phyloP scores from a whole-genome alignment of 2,329 filamentous ascomycete species.

The Xylaria sp. region DNA sequence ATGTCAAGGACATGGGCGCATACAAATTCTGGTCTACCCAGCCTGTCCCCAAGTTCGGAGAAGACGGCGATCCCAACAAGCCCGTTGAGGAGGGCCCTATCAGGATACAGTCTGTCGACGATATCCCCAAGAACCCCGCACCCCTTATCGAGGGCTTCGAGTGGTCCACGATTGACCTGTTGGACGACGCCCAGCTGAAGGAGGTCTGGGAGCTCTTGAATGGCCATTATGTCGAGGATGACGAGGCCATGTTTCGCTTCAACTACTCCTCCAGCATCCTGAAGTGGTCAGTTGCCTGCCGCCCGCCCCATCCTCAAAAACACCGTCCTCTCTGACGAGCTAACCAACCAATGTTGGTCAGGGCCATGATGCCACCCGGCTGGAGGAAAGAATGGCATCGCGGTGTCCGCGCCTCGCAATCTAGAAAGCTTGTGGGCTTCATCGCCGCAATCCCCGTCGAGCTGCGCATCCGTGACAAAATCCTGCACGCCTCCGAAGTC shows the following conservation, averaged over 20 bases:
- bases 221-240: conserved; percentile 96
- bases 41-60: conserved; percentile 83
- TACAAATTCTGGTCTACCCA: conserved; percentile 99
- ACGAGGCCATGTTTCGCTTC: conserved; percentile 96
- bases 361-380: conserved; percentile 91
- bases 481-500: conserved; percentile 83
- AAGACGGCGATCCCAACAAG: conserved; percentile 53
- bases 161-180: conserved; percentile 90
- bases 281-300: conserved; percentile 67
- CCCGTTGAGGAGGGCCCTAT: conserved; percentile 78
- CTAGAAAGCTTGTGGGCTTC: conserved; percentile 88
- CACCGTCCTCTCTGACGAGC: background rate
- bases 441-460: conserved; percentile 91
- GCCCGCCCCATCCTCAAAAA: conserved; percentile 7
- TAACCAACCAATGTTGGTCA: conserved; percentile 38
- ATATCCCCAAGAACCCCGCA: conserved; percentile 77
- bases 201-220: conserved; percentile 92
- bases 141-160: conserved; percentile 82
- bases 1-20: conserved; percentile 91
- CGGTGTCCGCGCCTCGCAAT: conserved; percentile 82
- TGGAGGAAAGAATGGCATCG: conserved; percentile 96
- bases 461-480: conserved; percentile 76
- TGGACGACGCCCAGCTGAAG: conserved; percentile 74
- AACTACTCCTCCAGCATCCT: conserved; percentile 90
- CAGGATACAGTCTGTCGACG: conserved; percentile 74